phyloP scores from a whole-genome alignment of 2,329 filamentous ascomycete species.

The Alternaria arbusti region DNA sequence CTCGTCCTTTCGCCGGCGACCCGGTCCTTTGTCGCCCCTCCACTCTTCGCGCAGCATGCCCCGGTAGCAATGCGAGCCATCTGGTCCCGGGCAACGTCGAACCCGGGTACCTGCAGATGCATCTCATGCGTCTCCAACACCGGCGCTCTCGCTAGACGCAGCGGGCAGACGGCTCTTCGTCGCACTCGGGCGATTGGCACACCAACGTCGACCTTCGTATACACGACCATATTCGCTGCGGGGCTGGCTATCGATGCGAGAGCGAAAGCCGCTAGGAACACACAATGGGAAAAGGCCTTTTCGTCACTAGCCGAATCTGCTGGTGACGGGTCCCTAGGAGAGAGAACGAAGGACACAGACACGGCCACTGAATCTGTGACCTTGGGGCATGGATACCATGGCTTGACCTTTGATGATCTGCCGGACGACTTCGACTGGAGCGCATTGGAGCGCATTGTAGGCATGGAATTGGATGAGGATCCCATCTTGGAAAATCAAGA shows the following conservation, averaged over 20 bases:
- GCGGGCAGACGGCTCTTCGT: constrained; percentile 58
- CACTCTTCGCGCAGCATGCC: constrained; percentile 37
- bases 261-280: constrained; percentile 61
- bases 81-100: constrained; percentile 71
- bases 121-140: constrained; percentile 63
- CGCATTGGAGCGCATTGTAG: constrained; percentile 18
- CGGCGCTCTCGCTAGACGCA: constrained; percentile 58
- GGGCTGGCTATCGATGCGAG: constrained; percentile 68
- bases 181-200: constrained; percentile 61
- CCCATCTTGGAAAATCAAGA: constrained; percentile 20
- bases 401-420: constrained; percentile 18
- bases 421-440: constrained; percentile 33
- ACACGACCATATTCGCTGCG: constrained; percentile 71
- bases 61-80: constrained; percentile 67
- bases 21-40: constrained; percentile 26
- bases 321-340: neutral
- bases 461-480: constrained; percentile 37
- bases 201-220: constrained; percentile 67
- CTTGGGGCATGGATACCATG: neutral
- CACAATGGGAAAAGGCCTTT: constrained; percentile 68
- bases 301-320: constrained; percentile 38
- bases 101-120: constrained; percentile 67
- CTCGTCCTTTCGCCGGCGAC: constrained; percentile 19
- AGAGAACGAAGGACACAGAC: neutral
- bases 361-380: neutral